Evolutionary conservation across 805 yeast genomes (phyloP), one percentile per base, ranked within the genome.

Genomic region (Hanseniaspora nectarophila): DNA sequence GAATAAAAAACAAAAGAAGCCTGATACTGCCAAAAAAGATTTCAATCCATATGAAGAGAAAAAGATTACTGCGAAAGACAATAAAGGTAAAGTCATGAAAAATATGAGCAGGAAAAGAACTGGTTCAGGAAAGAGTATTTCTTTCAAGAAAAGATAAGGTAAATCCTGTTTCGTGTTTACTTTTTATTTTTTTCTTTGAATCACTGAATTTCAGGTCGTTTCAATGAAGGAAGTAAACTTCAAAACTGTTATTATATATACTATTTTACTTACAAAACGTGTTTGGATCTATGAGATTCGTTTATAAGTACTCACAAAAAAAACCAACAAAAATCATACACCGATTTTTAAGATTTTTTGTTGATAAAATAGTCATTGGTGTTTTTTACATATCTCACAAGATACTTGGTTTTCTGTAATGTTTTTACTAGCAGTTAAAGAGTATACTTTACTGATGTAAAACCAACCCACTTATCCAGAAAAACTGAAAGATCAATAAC

Each of bases 1-100:
- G 50, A 54, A 15, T 39, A 49, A 45, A 43, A 53, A 13, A 56
- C 57, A 40, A 56, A 58, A 38, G 28, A 57, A 56, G 46, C 63
- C 56, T 39, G 65, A 63, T 45, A 73, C 68, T 43, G 68, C 66
- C 5, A 65, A 70, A 26, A 72, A 71, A 16, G 83, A 80, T 1
- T 82, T 82, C 8, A 67, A 66, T 57, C 72, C 74, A n/a, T 73
- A 75, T 7, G 79, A 76, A 65, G 75, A 70, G 56, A 60, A 62
- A 43, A 58, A 61, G 4, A 59, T 55, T 43, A 64, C 63, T 34
- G 61, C 59, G 35, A 65, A 61, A 42, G 58, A 59, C 1, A 20
- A 10, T 61, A 67, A 9, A 64, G 62, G 45, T 63, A 47, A 38
- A 32, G 15, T 35, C 10, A 21, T 39, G n/a, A 32, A 39, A 20